Base-by-base conservation (phyloP, 2,329 filamentous ascomycete species). In the Paracoccidioides brasiliensis region DNA sequence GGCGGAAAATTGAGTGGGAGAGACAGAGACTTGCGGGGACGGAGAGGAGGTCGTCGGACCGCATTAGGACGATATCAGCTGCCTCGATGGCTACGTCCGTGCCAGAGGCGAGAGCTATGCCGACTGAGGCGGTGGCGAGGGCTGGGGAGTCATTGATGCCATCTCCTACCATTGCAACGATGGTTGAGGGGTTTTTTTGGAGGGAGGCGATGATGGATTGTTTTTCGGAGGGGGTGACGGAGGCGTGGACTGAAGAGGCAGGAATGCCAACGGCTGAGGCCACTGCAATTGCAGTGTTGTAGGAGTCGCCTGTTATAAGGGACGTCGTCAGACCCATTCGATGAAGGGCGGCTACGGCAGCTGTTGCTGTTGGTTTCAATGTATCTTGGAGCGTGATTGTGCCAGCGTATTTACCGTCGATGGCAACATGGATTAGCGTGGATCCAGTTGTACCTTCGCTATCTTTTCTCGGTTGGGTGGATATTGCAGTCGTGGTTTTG, bases 11-110 rank as follows among this genome's bases (percentile, higher is more conserved):
- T 40, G 81, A 82, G 44, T 85, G 82, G 22, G 88, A 85, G 9
- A 98, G 83, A 62, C 89, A 79, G 10, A 98, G 80, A 12, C 88
- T 84, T 0, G 89, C 86, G 0, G 93, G 88, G n/a, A 98, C 89
- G 64, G 91, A 88, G 75, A 97, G 88, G 3, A 98, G 80, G 64
- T 96, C 86, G 60, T 90, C 86, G 0, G 88, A 87, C 3, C 86
- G 84, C 91, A 98, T 98, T 55, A 98, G 83, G 14, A 98, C 93
- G 15, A 98, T 83, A 64, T 95, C 90, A 0, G 93, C 93, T 0
- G 93, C 93, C 73, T 97, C 93, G 83, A 98, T 95, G 52, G 93
- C 93, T 1, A 98, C 91, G 67, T 97, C 93, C 0, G 93, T 97
- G 56, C 93, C 93, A 6, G 85, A 90, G 4, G 88, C 81, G 71